phyloP scores from a whole-genome alignment of 2,329 filamentous ascomycete genomes.

The Talaromyces sp. region DNA sequence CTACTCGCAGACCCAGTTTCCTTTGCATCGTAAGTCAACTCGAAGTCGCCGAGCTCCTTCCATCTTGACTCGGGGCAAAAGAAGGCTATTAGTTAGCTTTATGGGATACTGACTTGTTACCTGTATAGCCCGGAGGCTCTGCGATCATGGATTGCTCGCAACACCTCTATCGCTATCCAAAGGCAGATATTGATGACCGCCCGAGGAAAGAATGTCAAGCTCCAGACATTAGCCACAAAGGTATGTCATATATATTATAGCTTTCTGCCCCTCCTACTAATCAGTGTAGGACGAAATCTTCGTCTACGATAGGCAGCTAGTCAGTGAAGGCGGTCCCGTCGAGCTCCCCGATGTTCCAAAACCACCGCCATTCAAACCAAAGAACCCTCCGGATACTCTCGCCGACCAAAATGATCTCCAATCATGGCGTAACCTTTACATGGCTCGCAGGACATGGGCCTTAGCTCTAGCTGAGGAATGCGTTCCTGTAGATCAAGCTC shows the following conservation, averaged over 20 bases:
- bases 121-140: slow-evolving; percentile 71
- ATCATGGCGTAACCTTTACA: slow-evolving; percentile 87
- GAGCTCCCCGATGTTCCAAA: slow-evolving; percentile 54
- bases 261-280: not conserved
- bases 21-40: slow-evolving; percentile 64
- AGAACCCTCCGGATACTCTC: slow-evolving; percentile 72
- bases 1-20: slow-evolving; percentile 72
- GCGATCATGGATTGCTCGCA: slow-evolving; percentile 72
- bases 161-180: slow-evolving; percentile 69
- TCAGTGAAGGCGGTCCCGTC: slow-evolving; percentile 44
- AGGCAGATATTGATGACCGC: slow-evolving; percentile 85
- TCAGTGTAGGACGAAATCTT: slow-evolving; percentile 74
- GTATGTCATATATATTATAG: slow-evolving; percentile 43
- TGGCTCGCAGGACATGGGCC: slow-evolving; percentile 76
- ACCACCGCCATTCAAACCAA: slow-evolving; percentile 58
- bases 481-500: slow-evolving; percentile 58
- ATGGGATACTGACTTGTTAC: slow-evolving; percentile 21
- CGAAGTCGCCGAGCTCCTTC: not conserved
- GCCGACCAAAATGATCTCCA: slow-evolving; percentile 73
- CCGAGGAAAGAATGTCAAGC: slow-evolving; percentile 78
- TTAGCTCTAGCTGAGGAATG: slow-evolving; percentile 67
- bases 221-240: slow-evolving; percentile 76
- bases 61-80: not conserved
- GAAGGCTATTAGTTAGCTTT: slow-evolving; percentile 1
- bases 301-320: slow-evolving; percentile 80